These are phyloP conservation scores for Aulographum hederae DNA, from an alignment of 2,329 filamentous ascomycete genomes.

Conservation along the genomic window DNA sequence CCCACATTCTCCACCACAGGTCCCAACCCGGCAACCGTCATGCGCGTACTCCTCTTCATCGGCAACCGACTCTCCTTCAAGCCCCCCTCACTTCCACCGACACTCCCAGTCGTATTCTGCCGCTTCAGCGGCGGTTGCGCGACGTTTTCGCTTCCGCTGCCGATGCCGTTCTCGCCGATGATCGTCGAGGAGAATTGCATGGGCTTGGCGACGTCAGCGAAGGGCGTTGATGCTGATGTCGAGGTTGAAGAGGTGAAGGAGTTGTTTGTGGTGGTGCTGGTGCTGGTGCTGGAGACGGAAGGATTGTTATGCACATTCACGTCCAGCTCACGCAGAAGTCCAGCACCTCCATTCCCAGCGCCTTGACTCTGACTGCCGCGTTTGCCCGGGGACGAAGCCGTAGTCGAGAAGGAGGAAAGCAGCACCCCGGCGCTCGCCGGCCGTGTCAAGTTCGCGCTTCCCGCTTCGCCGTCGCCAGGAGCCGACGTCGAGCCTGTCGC, in stretches of 20 bases:
- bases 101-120: constrained; percentile 15
- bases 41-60: constrained; percentile 17
- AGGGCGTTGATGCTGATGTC: constrained; percentile 14
- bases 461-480: constrained; percentile 9
- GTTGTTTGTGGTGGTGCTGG: no score
- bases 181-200: no score
- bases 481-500: constrained; percentile 6
- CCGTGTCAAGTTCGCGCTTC: constrained; percentile 9
- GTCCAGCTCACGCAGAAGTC: constrained; percentile 27
- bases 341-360: background rate
- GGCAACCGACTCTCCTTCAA: constrained; percentile 22
- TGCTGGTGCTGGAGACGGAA: constrained; percentile 7
- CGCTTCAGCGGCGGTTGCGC: constrained; percentile 24
- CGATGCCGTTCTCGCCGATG: no score
- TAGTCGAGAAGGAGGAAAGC: constrained; percentile 4
- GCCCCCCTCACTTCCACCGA: constrained; percentile 6
- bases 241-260: no score
- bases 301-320: constrained; percentile 20
- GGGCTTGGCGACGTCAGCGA: constrained; percentile 13
- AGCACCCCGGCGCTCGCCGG: constrained; percentile 5
- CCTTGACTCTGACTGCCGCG: constrained; percentile 8
- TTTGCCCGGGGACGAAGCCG: constrained; percentile 7
- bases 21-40: constrained; percentile 20
- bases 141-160: no score
- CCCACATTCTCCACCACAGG: constrained; percentile 16